phyloP scores from a whole-genome alignment of 257 asterid genomes.

The Gentiana straminea region DNA sequence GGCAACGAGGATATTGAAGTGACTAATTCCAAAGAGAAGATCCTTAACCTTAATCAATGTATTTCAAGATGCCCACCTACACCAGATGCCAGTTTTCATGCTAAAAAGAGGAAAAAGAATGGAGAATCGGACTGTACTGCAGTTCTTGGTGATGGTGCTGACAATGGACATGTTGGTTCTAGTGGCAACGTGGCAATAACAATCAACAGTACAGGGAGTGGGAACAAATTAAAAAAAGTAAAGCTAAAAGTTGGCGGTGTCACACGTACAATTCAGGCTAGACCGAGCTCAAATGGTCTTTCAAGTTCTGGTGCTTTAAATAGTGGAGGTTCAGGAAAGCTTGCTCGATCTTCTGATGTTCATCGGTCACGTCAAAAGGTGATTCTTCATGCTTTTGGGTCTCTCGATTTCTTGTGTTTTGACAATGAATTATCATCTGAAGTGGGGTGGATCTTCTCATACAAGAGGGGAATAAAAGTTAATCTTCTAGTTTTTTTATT shows the following conservation, averaged over 20 bases:
- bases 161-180: slow-evolving; percentile 9
- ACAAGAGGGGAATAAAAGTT: too few relatives aligned
- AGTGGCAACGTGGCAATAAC: slow-evolving; percentile 5
- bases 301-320: slow-evolving; percentile 10
- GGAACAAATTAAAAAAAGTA: slow-evolving; percentile 56
- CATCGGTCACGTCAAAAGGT: slow-evolving; percentile 38
- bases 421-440: background rate
- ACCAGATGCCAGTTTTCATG: slow-evolving; percentile 15
- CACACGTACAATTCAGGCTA: slow-evolving; percentile 64
- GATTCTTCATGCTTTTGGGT: slow-evolving; percentile 41
- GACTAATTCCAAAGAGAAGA: slow-evolving; percentile 49
- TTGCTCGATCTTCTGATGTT: slow-evolving; percentile 38
- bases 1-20: slow-evolving; percentile 64
- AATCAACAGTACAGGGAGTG: slow-evolving; percentile 42
- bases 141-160: slow-evolving; percentile 9
- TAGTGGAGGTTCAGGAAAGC: slow-evolving; percentile 30
- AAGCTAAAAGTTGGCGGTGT: slow-evolving; percentile 91
- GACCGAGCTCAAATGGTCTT: slow-evolving; percentile 46
- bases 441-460: too few relatives aligned
- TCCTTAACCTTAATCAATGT: slow-evolving; percentile 68
- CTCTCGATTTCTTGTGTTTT: background rate
- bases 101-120: slow-evolving; percentile 12
- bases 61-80: slow-evolving; percentile 56
- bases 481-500: too few relatives aligned
- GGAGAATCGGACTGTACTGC: slow-evolving; percentile 23